Conservation (phyloP, 1,284 basidiomycete genomes). For the Fistulinella cinereoalba region DNA sequence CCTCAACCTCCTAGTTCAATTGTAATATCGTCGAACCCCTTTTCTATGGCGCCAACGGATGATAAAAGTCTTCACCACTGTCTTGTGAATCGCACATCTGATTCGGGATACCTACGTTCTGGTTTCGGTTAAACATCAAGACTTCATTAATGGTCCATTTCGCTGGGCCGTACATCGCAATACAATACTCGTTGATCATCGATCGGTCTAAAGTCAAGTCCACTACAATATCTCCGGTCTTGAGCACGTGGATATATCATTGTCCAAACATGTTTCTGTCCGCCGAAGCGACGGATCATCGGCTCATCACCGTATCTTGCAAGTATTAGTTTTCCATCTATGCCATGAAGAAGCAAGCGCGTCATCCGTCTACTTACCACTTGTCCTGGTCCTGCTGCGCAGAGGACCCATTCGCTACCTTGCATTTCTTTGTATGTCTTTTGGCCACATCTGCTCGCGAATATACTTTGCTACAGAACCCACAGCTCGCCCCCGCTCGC, state of each 20-base stretch:
- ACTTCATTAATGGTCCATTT: no score
- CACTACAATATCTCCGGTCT: no score
- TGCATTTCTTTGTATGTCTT: constrained; percentile 30
- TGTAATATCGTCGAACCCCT: background rate
- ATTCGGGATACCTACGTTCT: no score
- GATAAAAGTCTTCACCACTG: background rate
- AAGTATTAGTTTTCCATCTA: no score
- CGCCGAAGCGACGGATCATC: no score
- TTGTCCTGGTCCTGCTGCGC: constrained; percentile 2
- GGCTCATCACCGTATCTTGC: no score
- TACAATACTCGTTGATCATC: no score
- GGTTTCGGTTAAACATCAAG: no score
- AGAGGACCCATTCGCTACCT: constrained; percentile 16
- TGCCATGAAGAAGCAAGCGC: no score
- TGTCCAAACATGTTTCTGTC: no score
- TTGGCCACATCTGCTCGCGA: constrained; percentile 29
- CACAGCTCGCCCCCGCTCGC: constrained; percentile 20
- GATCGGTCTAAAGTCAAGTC: no score
- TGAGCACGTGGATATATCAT: no score
- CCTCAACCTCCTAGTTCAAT: background rate
- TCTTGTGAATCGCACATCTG: background rate
- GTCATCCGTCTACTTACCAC: background rate
- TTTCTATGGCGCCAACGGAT: background rate
- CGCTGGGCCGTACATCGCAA: background rate
- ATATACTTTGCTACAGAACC: constrained; percentile 26